A percentile compares a stretch with the other conserved stretches of the same genome.
Conservation (phyloP, 257 asterid species). For the Capsicum rhomboideum region DNA sequence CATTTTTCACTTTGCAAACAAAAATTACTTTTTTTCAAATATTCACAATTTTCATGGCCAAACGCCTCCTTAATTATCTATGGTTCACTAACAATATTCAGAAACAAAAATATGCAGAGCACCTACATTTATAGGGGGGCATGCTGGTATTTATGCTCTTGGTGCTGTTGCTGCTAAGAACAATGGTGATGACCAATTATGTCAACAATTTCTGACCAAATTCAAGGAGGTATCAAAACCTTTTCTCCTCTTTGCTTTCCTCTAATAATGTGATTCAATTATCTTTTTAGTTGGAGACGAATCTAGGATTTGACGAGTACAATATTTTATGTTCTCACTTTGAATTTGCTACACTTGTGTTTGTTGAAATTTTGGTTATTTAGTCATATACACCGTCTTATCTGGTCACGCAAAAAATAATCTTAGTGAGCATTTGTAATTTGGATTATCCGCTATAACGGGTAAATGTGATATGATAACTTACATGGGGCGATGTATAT, state of each 20-base stretch:
- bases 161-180: constrained; percentile 74
- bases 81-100: background rate
- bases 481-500: no score
- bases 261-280: background rate
- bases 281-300: background rate
- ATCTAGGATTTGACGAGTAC: background rate
- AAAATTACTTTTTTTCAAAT: no score
- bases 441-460: background rate
- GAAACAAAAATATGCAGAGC: constrained; percentile 26
- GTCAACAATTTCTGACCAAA: background rate
- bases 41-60: no score
- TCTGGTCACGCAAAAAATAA: no score
- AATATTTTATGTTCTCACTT: no score
- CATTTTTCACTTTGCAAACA: no score
- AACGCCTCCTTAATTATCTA: no score
- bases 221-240: background rate
- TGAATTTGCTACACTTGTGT: no score
- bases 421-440: background rate
- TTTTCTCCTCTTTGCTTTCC: background rate
- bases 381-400: background rate
- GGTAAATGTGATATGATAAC: background rate
- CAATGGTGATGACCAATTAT: constrained; percentile 25
- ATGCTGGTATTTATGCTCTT: constrained; percentile 68
- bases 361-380: background rate
- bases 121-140: constrained; percentile 61